phyloP scores from a whole-genome alignment of 345 rosid genomes.

The Pugionium dolabratum region DNA sequence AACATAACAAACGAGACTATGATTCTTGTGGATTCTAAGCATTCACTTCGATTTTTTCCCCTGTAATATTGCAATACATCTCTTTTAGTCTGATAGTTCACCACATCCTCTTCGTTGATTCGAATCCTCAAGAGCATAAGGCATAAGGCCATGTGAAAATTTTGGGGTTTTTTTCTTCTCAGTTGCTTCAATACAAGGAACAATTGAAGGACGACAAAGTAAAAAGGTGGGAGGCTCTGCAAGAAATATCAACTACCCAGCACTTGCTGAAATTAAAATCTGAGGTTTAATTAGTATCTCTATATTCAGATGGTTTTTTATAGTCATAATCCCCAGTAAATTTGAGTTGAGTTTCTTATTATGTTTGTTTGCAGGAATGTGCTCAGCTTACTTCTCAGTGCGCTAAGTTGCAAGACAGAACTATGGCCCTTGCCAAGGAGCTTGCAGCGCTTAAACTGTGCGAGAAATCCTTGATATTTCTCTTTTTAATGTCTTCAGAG shows the following conservation, averaged over 20 bases:
- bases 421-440: slow-evolving; percentile 84
- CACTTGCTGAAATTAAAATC: slow-evolving; percentile 57
- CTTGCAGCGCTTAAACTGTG: slow-evolving; percentile 86
- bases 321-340: neutral
- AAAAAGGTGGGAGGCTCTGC: slow-evolving; percentile 59
- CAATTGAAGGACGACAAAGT: slow-evolving; percentile 49
- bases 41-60: too few relatives aligned
- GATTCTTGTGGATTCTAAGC: too few relatives aligned
- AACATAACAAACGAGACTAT: neutral
- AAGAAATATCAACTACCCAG: slow-evolving; percentile 52
- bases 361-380: slow-evolving; percentile 56
- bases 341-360: slow-evolving; percentile 15
- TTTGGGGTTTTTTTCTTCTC: slow-evolving; percentile 26
- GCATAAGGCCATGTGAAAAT: neutral
- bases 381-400: slow-evolving; percentile 49
- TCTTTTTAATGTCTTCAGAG: neutral
- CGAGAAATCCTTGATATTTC: slow-evolving; percentile 23
- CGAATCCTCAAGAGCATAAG: neutral
- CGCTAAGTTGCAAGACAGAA: slow-evolving; percentile 63
- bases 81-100: too few relatives aligned
- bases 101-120: neutral
- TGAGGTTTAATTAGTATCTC: slow-evolving; percentile 45
- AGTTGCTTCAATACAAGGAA: slow-evolving; percentile 60
- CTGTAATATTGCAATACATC: too few relatives aligned
- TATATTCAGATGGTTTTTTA: slow-evolving; percentile 6